Conservation (phyloP, 2,329 filamentous ascomycete genomes). For the Aspergillus pseudotamarii region DNA sequence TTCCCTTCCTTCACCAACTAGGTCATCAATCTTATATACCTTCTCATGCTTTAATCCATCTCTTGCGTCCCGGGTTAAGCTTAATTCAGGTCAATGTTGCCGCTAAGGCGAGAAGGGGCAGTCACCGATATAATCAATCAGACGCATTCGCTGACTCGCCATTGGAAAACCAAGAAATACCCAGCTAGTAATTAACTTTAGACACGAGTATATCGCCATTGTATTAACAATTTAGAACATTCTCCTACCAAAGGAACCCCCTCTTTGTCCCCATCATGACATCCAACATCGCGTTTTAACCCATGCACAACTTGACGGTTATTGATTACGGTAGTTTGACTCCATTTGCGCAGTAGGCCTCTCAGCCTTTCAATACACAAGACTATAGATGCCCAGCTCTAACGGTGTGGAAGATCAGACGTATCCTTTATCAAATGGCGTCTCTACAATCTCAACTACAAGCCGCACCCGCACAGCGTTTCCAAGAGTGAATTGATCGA, state of each 20-base stretch:
- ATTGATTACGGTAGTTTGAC: constrained; percentile 31
- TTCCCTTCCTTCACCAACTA: too few species aligned
- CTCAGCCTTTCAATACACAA: neutral
- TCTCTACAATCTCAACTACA: constrained; percentile 42
- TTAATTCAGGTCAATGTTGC: too few species aligned
- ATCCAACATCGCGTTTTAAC: neutral
- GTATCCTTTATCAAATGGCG: constrained; percentile 40
- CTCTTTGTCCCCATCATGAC: neutral
- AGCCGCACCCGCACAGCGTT: constrained; percentile 10
- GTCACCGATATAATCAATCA: too few species aligned
- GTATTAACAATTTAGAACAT: too few species aligned
- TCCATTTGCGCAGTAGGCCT: constrained; percentile 35
- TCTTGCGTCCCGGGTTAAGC: too few species aligned
- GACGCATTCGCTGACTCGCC: too few species aligned
- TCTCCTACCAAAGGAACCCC: neutral
- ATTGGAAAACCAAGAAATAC: too few species aligned
- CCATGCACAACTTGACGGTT: constrained; percentile 11
- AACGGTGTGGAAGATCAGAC: constrained; percentile 32
- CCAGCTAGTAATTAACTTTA: too few species aligned
- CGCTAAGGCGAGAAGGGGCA: too few species aligned
- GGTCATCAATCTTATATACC: too few species aligned
- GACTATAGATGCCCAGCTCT: neutral
- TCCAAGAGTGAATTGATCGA: constrained; percentile 17
- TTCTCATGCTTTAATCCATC: too few species aligned
- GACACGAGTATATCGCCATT: too few species aligned